These are phyloP conservation scores for Trametes cinnabarina DNA, from an alignment of 768 basidiomycete genomes.

Conservation along the genomic window DNA sequence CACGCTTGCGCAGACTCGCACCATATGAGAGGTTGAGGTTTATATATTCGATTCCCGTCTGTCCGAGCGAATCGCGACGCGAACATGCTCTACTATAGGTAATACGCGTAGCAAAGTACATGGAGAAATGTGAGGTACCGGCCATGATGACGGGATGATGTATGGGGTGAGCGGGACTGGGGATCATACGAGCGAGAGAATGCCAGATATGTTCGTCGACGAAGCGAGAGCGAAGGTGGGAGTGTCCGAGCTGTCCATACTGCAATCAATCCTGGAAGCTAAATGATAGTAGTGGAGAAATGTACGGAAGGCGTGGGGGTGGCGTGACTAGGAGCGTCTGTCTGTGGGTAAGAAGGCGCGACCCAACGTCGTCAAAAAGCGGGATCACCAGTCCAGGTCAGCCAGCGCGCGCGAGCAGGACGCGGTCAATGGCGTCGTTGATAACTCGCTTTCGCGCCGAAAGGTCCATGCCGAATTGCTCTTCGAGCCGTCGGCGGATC, in stretches of 20 bases:
- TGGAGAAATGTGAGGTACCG: conserved; percentile 2
- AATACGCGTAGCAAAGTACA: conserved; percentile 19
- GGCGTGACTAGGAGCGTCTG: conserved; percentile 11
- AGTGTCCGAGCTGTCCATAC: conserved; percentile 17
- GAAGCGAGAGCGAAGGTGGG: background rate
- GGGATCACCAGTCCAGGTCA: background rate
- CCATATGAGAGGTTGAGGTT: background rate
- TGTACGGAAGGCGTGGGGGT: conserved; percentile 6
- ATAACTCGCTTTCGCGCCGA: conserved; percentile 67
- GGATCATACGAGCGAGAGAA: conserved; percentile 16
- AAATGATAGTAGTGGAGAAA: conserved; percentile 3
- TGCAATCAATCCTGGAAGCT: conserved; percentile 3
- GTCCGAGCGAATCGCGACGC: conserved; percentile 1
- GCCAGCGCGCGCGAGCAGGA: conserved; percentile 52
- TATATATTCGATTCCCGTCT: background rate
- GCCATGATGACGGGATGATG: background rate
- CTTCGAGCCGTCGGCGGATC: conserved; percentile 81
- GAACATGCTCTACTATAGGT: conserved; percentile 17
- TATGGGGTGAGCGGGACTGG: background rate
- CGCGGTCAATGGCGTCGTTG: conserved; percentile 75
- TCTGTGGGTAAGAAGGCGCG: background rate
- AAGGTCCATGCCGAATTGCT: conserved; percentile 76
- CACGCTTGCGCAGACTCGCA: too few relatives aligned
- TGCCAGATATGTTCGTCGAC: conserved; percentile 12
- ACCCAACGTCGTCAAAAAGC: too few relatives aligned